A percentile compares a stretch with the other conserved stretches of the same genome.
These are phyloP conservation scores for Triangularia verruculosa DNA, from an alignment of 2,329 filamentous ascomycete genomes.

Conservation along the genomic window DNA sequence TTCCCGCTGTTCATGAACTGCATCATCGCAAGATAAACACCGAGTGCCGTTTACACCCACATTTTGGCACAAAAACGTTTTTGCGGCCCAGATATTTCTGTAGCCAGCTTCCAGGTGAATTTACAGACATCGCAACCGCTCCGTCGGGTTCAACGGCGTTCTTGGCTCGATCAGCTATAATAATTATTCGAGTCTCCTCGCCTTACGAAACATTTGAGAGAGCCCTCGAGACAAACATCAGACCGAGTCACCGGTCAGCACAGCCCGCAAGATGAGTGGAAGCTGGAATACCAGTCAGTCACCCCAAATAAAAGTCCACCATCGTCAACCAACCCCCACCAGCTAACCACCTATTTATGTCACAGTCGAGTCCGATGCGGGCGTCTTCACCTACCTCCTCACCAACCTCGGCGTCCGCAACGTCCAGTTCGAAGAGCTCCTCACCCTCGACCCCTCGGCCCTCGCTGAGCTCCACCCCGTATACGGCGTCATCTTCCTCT, in stretches of 20 bases:
- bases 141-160: neutral
- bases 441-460: constrained; percentile 77
- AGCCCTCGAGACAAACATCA: neutral
- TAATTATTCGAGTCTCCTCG: neutral
- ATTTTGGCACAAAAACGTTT: neutral
- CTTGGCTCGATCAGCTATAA: neutral
- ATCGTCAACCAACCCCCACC: constrained; percentile 6
- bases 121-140: neutral
- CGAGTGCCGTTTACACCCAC: neutral
- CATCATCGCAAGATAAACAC: constrained; percentile 16
- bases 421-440: constrained; percentile 95
- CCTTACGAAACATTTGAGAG: neutral
- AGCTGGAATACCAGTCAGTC: constrained; percentile 88
- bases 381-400: constrained; percentile 95
- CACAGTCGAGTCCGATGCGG: constrained; percentile 86
- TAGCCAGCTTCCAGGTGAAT: neutral
- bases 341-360: constrained; percentile 17
- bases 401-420: constrained; percentile 86
- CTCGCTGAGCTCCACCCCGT: constrained; percentile 71
- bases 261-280: constrained; percentile 32
- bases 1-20: constrained; percentile 13
- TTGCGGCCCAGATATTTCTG: neutral
- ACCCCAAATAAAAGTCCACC: neutral
- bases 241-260: neutral
- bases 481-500: constrained; percentile 97